Base-by-base conservation (phyloP, 2,329 filamentous ascomycete species). In the Colletotrichum destructivum region DNA sequence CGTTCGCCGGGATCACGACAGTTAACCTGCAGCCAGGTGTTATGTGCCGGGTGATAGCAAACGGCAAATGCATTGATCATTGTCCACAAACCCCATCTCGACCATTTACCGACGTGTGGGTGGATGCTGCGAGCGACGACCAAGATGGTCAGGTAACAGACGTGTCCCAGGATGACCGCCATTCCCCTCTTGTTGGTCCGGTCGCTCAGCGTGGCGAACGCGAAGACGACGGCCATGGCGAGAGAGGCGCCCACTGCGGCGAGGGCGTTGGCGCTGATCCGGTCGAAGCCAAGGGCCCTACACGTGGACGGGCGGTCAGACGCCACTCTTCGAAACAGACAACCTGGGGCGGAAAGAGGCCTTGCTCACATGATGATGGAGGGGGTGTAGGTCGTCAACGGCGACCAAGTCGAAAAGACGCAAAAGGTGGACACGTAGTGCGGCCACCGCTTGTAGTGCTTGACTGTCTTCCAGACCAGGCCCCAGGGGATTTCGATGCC, bases 21-120 rank as follows among this genome's bases (percentile, higher is more conserved):
- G 73, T 88, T 89, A 8, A 88, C 77, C 75, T 88, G 85, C 21
- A 87, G 78, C 86, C 86, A 88, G 0, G 84, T 82, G 76, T 88
- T 88, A 66, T 88, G 85, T 0, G 86, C 81, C 0, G 86, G 86
- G 75, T 88, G 87, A 72, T 88, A 88, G 0, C 86, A 84, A 11
- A 88, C 87, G 0, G 86, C 85, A 47, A 88, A 83, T 2, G 79
- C 79, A 75, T 88, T 88, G 3, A 88, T 81, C 0, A 80, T 79
- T 3, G 87, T 88, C 87, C 86, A 88, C 7, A 89, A 77, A 0
- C 82, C 85, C 79, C 84, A 87, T 13, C 82, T 81, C 9, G 81
- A 82, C 87, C 87, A 88, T 72, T 81, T 84, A 0, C 83, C 82
- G 0, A 85, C 83, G 57, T 82, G 79, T 0, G 83, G 81, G 63